Base-by-base conservation (phyloP, 2,329 filamentous ascomycete species). In the Xylariales sp. region DNA sequence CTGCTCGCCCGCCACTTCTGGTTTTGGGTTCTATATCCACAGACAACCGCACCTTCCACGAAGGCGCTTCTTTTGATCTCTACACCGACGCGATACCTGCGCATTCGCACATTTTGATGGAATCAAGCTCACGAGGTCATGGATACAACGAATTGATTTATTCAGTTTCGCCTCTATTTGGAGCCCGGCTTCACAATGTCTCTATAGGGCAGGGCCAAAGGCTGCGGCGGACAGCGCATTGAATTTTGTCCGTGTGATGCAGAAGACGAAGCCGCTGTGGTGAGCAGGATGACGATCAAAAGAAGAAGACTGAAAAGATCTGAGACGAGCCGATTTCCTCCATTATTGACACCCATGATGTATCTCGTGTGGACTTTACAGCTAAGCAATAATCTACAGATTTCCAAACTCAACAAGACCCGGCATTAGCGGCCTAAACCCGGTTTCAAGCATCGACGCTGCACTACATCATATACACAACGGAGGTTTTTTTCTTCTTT, bases 221-320 rank as follows among this genome's bases (percentile, higher is more conserved):
- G 44, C 44, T 32, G 44, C 37, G 28, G 44, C 40, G 35, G 15
- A 40, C 31, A 43, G 28, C n/a, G n/a, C n/a, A 27, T 8, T 32
- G 9, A 40, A 32, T n/a, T 15, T 10, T 15, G n/a, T 21, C 27
- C 29, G 43, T 37, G 28, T 16, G 39, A 32, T 45, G 29, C 29
- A 42, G 34, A 35, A 25, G 37, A 38, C 40, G 44, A 40, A 46
- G 44, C 44, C 44, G 44, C 27, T 40, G 40, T 40, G 44, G 44
- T 43, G 44, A 46, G 44, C 44, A 39, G 44, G 31, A 40, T 46
- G 44, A 46, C 40, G 44, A 44, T 46, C 28, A 43, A 40, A 33
- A 18, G 34, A 34, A 27, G 8, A n/a, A 40, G 43, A 46, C 44
- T 46, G 44, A 46, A 46, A 46, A 46, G 44, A 46, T 42, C 44